Percentiles rank a stretch among this genome's conserved stretches.
phyloP scores from a whole-genome alignment of 805 yeast genomes.

The Yamadazyma nakazawae region DNA sequence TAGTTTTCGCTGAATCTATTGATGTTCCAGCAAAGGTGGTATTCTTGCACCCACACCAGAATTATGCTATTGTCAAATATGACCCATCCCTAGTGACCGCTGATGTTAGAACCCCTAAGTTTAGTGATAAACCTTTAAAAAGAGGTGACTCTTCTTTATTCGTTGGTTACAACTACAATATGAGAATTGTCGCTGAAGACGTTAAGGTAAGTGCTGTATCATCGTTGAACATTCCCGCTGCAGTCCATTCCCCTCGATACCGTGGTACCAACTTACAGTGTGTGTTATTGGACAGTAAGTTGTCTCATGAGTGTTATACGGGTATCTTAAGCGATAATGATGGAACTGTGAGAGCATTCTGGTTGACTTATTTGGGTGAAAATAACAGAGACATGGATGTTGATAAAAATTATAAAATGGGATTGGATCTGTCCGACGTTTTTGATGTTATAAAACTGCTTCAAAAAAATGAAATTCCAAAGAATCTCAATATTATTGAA shows the following conservation, averaged over 20 bases:
- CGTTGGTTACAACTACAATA: constrained; percentile 72
- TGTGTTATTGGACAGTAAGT: constrained; percentile 66
- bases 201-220: constrained; percentile 76
- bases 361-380: constrained; percentile 84
- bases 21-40: constrained; percentile 76
- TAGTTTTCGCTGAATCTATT: constrained; percentile 83
- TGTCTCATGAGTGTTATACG: constrained; percentile 70
- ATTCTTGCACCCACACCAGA: constrained; percentile 83
- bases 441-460: constrained; percentile 53
- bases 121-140: constrained; percentile 52
- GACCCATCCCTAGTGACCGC: constrained; percentile 74
- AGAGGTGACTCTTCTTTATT: constrained; percentile 79
- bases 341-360: constrained; percentile 78
- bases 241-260: constrained; percentile 69
- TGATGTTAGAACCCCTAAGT: constrained; percentile 64
- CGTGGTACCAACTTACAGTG: constrained; percentile 83
- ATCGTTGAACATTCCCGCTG: constrained; percentile 68
- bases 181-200: constrained; percentile 67
- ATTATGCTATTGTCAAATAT: constrained; percentile 78
- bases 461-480: constrained; percentile 48
- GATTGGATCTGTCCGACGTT: constrained; percentile 71
- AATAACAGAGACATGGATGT: constrained; percentile 46
- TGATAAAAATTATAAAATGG: constrained; percentile 68
- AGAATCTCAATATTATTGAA: constrained; percentile 62
- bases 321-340: constrained; percentile 76